phyloP scores from a whole-genome alignment of 768 basidiomycete genomes.

The Suillus cothurnatus region DNA sequence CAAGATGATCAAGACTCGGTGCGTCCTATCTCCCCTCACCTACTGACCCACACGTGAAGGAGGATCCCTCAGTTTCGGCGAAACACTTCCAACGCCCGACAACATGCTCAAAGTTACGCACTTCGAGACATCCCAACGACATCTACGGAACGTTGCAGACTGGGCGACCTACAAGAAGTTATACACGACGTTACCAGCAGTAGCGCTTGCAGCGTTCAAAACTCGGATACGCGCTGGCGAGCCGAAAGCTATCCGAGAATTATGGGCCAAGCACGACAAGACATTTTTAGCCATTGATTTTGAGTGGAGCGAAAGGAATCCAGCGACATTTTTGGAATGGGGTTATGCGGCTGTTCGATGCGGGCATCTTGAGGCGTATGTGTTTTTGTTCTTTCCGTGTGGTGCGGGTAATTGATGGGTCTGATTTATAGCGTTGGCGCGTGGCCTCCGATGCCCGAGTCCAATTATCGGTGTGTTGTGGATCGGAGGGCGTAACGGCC shows the following conservation, averaged over 20 bases:
- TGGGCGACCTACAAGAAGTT: constrained; percentile 69
- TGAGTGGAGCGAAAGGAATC: constrained; percentile 74
- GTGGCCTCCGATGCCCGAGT: constrained; percentile 79
- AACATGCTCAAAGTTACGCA: constrained; percentile 71
- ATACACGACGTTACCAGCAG: constrained; percentile 70
- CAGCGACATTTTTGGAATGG: constrained; percentile 72
- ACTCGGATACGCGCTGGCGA: constrained; percentile 67
- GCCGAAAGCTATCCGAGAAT: constrained; percentile 58
- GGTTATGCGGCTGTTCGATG: constrained; percentile 82
- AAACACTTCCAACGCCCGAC: constrained; percentile 70
- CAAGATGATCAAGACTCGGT: constrained; percentile 87
- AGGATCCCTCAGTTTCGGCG: constrained; percentile 60
- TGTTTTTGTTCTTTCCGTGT: constrained; percentile 13
- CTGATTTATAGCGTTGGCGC: constrained; percentile 50
- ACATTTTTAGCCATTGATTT: constrained; percentile 78
- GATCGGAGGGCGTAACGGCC: background rate
- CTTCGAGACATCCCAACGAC: constrained; percentile 69
- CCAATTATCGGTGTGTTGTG: constrained; percentile 68
- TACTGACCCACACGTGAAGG: background rate
- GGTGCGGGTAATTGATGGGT: constrained; percentile 1
- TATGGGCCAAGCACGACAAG: constrained; percentile 73
- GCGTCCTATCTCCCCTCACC: constrained; percentile 5
- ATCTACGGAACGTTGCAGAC: constrained; percentile 70
- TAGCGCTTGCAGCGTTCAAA: constrained; percentile 64
- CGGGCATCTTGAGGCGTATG: constrained; percentile 69